Base-by-base conservation (phyloP, 2,329 filamentous ascomycete genomes). In the Huntiella moniliformis region DNA sequence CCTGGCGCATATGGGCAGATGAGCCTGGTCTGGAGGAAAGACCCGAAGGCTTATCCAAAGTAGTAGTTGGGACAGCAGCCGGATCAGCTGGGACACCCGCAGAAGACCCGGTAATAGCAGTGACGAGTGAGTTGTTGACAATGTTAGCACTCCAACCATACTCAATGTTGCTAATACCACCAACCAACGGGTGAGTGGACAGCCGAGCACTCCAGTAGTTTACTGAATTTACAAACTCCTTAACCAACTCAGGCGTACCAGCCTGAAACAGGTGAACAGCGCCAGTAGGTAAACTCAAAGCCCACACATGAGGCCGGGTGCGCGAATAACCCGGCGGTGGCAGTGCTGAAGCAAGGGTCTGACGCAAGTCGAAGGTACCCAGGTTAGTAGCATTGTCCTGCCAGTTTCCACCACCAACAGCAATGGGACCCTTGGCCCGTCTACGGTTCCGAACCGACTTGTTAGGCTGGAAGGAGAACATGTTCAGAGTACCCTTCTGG, bases 221-320 rank as follows among this genome's bases (percentile, higher is more conserved):
- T 55, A 84, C 85, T 1, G 87, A 92, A 13, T 76, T 79, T 44
- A 96, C 87, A 56, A 95, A 98, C 59, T 98, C 91, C 54, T 82
- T 81, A 54, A 87, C 82, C 55, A 96, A 94, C 55, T 98, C 91
- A 0, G 84, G 77, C 1, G 91, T 98, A 47, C 91, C 91, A 42
- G 91, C 91, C 57, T 96, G 87, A 70, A 98, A 98, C n/a, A 98
- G 71, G 59, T 98, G 91, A 1, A 98, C 87, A 0, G 88, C 88
- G 10, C 91, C 91, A 1, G 79, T 92, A 0, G 91, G 88, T 39
- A 98, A 67, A 51, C 83, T 93, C 44, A 98, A 66, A 2, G 91
- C 88, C 82, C 87, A 98, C 1, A 98, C 91, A 58, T 96, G 78
- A 4, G 87, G 87, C 8, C 91, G 73, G 22, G 78, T 74, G 56